Evolutionary conservation across 805 yeast genomes (phyloP).

Genomic region (Blastobotrys mokoenaii): DNA sequence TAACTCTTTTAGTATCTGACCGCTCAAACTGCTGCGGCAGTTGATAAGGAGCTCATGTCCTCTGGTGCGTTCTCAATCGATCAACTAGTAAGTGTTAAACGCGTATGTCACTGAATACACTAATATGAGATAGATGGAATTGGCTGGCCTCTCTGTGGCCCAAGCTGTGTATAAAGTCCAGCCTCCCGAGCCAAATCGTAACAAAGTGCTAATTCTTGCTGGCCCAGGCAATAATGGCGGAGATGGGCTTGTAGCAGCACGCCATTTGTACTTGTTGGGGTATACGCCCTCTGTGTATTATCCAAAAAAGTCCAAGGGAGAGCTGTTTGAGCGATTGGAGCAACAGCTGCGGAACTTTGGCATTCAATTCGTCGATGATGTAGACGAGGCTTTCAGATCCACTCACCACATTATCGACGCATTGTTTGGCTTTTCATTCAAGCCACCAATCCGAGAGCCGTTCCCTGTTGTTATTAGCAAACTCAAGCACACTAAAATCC

Average conservation of each 20-base stretch:
- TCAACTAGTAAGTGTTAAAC: conserved; percentile 42
- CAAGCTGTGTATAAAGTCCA: conserved; percentile 65
- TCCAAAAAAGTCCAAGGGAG: conserved; percentile 57
- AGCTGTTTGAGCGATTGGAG: conserved; percentile 51
- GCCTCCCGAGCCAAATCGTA: conserved; percentile 40
- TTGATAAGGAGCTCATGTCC: conserved; percentile 85
- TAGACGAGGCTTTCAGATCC: conserved; percentile 30
- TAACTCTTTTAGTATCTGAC: conserved; percentile 1
- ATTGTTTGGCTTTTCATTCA: conserved; percentile 87
- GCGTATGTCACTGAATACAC: background rate
- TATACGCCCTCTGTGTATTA: conserved; percentile 69
- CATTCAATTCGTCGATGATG: conserved; percentile 42
- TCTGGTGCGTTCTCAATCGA: conserved; percentile 73
- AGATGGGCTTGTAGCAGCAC: conserved; percentile 91
- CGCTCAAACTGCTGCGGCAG: conserved; percentile 51
- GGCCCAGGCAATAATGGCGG: conserved; percentile 95
- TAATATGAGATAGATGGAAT: conserved; percentile 60
- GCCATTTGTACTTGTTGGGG: conserved; percentile 78
- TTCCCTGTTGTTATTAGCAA: conserved; percentile 44
- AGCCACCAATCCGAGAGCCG: conserved; percentile 79
- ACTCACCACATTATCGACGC: conserved; percentile 63
- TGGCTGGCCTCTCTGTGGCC: conserved; percentile 93
- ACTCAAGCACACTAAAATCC: conserved; percentile 36
- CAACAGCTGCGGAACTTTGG: conserved; percentile 60
- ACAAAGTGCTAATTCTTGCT: conserved; percentile 57